Conservation (phyloP, 768 basidiomycete genomes). For the Termitomyces sp. region DNA sequence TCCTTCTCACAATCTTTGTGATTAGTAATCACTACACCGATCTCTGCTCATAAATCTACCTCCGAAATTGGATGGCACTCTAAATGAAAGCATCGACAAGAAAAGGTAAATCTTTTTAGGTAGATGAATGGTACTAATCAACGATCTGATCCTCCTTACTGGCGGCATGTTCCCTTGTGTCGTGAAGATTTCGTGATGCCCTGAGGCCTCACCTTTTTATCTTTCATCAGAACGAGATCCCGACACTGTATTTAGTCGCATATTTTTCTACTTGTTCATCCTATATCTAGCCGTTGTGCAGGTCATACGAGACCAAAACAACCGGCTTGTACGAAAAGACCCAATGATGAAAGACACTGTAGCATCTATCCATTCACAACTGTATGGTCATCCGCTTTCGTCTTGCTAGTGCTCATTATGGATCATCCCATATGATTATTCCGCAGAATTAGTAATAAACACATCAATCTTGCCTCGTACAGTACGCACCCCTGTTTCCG, state of each 20-base stretch:
- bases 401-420: neutral
- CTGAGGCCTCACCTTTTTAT: neutral
- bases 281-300: neutral
- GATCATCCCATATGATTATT: neutral
- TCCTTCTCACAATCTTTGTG: neutral
- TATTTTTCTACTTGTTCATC: neutral
- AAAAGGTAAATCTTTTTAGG: too few relatives aligned
- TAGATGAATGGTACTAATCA: neutral
- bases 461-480: neutral
- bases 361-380: neutral
- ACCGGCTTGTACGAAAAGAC: neutral
- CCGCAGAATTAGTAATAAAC: neutral
- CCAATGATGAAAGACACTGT: neutral
- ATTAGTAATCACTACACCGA: neutral
- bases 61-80: too few relatives aligned
- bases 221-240: neutral
- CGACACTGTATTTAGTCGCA: neutral
- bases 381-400: neutral
- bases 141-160: neutral
- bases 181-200: neutral
- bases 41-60: neutral
- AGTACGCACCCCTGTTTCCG: neutral
- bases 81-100: too few relatives aligned
- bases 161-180: neutral
- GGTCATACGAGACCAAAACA: neutral